phyloP scores from a whole-genome alignment of 2,329 filamentous ascomycete species.

The Penicillium aurantiogriseum region DNA sequence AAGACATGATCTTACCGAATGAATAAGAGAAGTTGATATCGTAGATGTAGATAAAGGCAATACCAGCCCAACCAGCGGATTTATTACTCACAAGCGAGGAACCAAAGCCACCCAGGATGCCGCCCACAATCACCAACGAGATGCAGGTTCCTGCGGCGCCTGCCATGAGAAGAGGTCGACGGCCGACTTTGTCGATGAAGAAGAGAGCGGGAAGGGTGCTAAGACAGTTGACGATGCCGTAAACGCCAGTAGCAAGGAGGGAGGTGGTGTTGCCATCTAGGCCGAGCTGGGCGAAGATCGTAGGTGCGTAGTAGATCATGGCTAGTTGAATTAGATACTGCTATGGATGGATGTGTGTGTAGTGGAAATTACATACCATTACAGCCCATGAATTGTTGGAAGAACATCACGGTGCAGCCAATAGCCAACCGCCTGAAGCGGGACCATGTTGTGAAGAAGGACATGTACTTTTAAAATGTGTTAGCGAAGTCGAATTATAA shows the following conservation, averaged over 20 bases:
- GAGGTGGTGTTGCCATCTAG: slow-evolving; percentile 38
- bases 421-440: slow-evolving; percentile 40
- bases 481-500: background rate
- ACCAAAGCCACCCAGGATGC: slow-evolving; percentile 35
- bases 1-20: slow-evolving; percentile 28
- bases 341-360: background rate
- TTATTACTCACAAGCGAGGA: slow-evolving; percentile 28
- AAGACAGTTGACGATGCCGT: slow-evolving; percentile 41
- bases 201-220: slow-evolving; percentile 36
- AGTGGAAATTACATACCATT: slow-evolving; percentile 34
- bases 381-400: slow-evolving; percentile 50
- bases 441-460: slow-evolving; percentile 35
- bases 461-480: slow-evolving; percentile 30
- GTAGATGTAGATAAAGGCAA: slow-evolving; percentile 42
- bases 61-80: slow-evolving; percentile 37
- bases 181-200: slow-evolving; percentile 37
- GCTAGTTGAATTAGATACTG: slow-evolving; percentile 22
- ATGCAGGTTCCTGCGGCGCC: slow-evolving; percentile 38
- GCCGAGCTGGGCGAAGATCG: slow-evolving; percentile 48
- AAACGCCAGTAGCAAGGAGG: slow-evolving; percentile 39
- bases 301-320: slow-evolving; percentile 51
- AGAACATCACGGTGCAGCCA: slow-evolving; percentile 42
- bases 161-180: slow-evolving; percentile 35
- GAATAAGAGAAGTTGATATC: slow-evolving; percentile 41
- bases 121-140: slow-evolving; percentile 37